These are phyloP conservation scores for Arthroderma sp. DNA, from an alignment of 2,329 filamentous ascomycete genomes.

Conservation along the genomic window DNA sequence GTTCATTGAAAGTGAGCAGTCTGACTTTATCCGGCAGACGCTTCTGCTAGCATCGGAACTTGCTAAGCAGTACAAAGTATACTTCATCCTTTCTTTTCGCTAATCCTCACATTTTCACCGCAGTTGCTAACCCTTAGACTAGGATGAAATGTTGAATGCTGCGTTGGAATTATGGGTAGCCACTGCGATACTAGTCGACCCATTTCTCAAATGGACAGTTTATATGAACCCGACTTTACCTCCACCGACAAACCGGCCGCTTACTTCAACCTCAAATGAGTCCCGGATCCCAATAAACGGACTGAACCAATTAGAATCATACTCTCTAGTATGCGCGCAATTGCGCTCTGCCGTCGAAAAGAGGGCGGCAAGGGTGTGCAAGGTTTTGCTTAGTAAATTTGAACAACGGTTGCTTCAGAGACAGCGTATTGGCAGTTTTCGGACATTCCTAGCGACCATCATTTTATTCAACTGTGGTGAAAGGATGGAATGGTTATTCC, in stretches of 20 bases:
- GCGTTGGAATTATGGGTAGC: slow-evolving; percentile 46
- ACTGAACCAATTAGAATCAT: slow-evolving; percentile 33
- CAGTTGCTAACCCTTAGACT: slow-evolving; percentile 1
- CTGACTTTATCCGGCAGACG: slow-evolving; percentile 41
- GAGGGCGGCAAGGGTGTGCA: slow-evolving; percentile 41
- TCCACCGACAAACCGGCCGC: slow-evolving; percentile 26
- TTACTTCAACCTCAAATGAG: slow-evolving; percentile 30
- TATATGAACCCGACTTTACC: slow-evolving; percentile 36
- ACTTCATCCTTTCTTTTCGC: background rate
- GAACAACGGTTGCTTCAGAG: slow-evolving; percentile 49
- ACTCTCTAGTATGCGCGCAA: slow-evolving; percentile 42
- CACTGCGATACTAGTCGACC: slow-evolving; percentile 43
- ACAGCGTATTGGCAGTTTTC: slow-evolving; percentile 45
- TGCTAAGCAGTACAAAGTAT: slow-evolving; percentile 29
- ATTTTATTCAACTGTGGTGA: slow-evolving; percentile 49
- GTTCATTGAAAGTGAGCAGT: slow-evolving; percentile 40
- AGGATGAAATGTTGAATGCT: slow-evolving; percentile 39
- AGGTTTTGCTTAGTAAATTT: slow-evolving; percentile 47
- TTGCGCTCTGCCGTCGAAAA: slow-evolving; percentile 45
- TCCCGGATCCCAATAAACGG: slow-evolving; percentile 31
- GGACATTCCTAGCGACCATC: slow-evolving; percentile 49
- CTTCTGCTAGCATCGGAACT: slow-evolving; percentile 31
- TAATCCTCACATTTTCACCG: background rate
- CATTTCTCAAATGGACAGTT: slow-evolving; percentile 38
- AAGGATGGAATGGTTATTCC: slow-evolving; percentile 48